A percentile compares a stretch with the other conserved stretches of the same genome.
Evolutionary conservation across 352 stramenopile genomes (phyloP).

Genomic region (Elongisporangium undulatum): DNA sequence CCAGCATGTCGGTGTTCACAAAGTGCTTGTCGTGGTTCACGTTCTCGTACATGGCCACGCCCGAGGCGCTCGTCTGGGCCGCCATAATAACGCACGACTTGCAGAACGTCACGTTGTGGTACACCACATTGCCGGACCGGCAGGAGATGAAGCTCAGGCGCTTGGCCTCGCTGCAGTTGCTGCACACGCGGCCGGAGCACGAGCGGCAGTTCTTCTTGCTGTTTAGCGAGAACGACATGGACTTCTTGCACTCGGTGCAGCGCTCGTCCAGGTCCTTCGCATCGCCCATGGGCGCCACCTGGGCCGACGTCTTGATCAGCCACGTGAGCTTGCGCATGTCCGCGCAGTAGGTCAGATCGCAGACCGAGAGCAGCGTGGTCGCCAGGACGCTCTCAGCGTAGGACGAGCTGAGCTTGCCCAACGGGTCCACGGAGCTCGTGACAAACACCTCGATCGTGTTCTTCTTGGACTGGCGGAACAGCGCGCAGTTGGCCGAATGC

Average conservation of each 20-base stretch:
- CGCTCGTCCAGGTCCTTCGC: background rate
- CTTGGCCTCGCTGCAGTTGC: slow-evolving; percentile 13
- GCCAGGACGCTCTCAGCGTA: slow-evolving; percentile 16
- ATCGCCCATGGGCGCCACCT: slow-evolving; percentile 1
- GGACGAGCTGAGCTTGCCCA: slow-evolving; percentile 4
- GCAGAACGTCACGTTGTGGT: slow-evolving; percentile 26
- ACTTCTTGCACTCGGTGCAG: slow-evolving; percentile 6
- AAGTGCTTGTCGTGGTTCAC: background rate
- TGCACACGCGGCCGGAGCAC: slow-evolving; percentile 20
- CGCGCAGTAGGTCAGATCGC: slow-evolving; percentile 7
- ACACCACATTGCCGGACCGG: slow-evolving; percentile 8
- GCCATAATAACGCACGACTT: slow-evolving; percentile 12
- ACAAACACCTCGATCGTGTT: slow-evolving; percentile 18
- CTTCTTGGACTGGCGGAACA: slow-evolving; percentile 20
- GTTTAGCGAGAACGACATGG: slow-evolving; percentile 9
- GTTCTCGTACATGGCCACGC: background rate
- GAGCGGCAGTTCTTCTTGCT: slow-evolving; percentile 17
- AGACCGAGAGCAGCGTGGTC: slow-evolving; percentile 15
- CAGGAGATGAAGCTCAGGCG: slow-evolving; percentile 25
- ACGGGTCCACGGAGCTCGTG: slow-evolving; percentile 15
- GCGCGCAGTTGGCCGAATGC: slow-evolving; percentile 22
- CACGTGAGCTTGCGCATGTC: slow-evolving; percentile 14
- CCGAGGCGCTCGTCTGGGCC: background rate
- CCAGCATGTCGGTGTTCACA: background rate
- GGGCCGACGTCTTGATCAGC: slow-evolving; percentile 7